These are phyloP conservation scores for Sclerospora graminicola DNA, from an alignment of 352 stramenopile species.

Conservation along the genomic window DNA sequence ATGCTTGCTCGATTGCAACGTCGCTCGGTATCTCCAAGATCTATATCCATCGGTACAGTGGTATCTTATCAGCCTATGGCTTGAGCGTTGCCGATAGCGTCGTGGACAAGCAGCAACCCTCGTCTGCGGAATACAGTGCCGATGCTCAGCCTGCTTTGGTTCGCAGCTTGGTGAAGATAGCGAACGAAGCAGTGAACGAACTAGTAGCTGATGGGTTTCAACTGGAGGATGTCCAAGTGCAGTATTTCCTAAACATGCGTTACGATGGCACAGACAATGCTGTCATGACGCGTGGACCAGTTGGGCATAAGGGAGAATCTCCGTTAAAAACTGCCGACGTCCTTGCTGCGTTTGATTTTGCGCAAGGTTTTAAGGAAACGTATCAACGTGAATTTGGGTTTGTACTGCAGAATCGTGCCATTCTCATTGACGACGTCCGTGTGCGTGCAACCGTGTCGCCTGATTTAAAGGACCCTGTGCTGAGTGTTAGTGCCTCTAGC, in stretches of 20 bases:
- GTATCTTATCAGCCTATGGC: slow-evolving; percentile 97
- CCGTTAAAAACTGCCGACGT: slow-evolving; percentile 17
- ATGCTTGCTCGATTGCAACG: slow-evolving; percentile 95
- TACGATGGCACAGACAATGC: slow-evolving; percentile 98
- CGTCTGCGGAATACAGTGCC: slow-evolving; percentile 49
- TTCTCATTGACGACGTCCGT: slow-evolving; percentile 96
- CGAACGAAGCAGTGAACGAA: slow-evolving; percentile 51
- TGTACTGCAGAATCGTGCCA: slow-evolving; percentile 85
- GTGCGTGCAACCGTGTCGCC: slow-evolving; percentile 91
- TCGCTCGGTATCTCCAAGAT: slow-evolving; percentile 95
- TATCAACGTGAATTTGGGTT: slow-evolving; percentile 98
- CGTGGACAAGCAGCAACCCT: slow-evolving; percentile 92
- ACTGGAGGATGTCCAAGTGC: slow-evolving; percentile 85
- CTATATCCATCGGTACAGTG: slow-evolving; percentile 97
- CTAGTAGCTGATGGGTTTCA: slow-evolving; percentile 77
- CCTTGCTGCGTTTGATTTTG: slow-evolving; percentile 74
- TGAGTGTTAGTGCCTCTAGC: slow-evolving; percentile 2
- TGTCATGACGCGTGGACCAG: slow-evolving; percentile 88
- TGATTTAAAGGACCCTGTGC: slow-evolving; percentile 35
- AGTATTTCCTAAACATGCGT: slow-evolving; percentile 97
- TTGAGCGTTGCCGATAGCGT: slow-evolving; percentile 95
- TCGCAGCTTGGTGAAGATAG: slow-evolving; percentile 35
- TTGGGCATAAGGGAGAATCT: slow-evolving; percentile 29
- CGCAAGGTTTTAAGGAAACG: slow-evolving; percentile 81
- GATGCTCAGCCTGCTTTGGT: slow-evolving; percentile 43